Percentiles rank a stretch among this genome's conserved stretches.
Conservation (phyloP, 2,329 filamentous ascomycete genomes). For the Cryphonectria nitschkei region DNA sequence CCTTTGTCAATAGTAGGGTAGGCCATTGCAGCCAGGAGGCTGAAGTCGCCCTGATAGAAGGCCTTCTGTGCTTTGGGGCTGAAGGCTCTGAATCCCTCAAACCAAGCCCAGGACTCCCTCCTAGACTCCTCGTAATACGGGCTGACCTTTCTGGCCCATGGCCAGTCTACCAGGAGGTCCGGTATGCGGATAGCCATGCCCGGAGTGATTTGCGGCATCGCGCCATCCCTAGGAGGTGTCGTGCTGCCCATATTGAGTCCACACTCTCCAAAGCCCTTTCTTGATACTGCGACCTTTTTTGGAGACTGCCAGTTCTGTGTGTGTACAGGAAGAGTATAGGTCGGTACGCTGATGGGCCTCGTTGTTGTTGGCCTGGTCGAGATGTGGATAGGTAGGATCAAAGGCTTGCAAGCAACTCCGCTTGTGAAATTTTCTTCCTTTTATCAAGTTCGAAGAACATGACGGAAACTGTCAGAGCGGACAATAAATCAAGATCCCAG, state of each 20-base stretch:
- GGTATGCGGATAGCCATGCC: not conserved
- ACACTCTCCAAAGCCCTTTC: not conserved
- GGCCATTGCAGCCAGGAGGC: conserved; percentile 2
- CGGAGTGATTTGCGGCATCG: not conserved
- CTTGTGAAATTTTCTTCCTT: not conserved
- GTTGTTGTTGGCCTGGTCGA: not conserved
- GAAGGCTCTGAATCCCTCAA: conserved; percentile 28
- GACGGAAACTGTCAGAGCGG: not conserved
- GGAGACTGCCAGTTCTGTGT: not conserved
- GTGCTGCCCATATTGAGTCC: not conserved
- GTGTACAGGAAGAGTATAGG: not conserved
- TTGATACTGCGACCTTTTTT: not conserved
- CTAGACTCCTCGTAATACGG: not conserved
- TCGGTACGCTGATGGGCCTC: not conserved
- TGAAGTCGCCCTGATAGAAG: conserved; percentile 31
- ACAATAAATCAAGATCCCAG: not conserved
- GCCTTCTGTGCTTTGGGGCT: conserved; percentile 26
- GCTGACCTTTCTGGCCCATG: not conserved
- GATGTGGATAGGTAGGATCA: not conserved
- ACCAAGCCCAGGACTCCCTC: not conserved
- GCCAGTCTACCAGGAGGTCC: not conserved
- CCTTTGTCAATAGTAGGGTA: not conserved
- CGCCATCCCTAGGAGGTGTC: not conserved
- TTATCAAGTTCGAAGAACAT: not conserved
- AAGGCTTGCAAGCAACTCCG: not conserved